These are phyloP conservation scores for Dioszegia crocea DNA, from an alignment of 768 basidiomycete genomes.

Conservation along the genomic window DNA sequence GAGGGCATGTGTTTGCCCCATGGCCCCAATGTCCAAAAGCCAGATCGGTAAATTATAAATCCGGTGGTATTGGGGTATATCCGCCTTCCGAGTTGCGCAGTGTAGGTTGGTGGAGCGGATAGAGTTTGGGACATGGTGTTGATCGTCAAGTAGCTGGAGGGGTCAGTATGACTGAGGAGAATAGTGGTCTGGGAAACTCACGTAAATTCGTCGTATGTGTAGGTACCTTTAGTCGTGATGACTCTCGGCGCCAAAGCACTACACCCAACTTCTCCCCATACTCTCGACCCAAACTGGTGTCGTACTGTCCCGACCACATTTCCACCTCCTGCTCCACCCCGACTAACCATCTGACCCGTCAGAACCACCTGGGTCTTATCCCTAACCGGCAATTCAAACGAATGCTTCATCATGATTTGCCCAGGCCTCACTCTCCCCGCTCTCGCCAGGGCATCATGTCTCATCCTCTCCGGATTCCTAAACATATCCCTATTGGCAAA, in stretches of 20 bases:
- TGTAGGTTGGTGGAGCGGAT: constrained; percentile 45
- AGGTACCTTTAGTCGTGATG: constrained; percentile 38
- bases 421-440: constrained; percentile 30
- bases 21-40: constrained; percentile 46
- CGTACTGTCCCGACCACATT: constrained; percentile 66
- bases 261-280: constrained; percentile 52
- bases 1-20: constrained; percentile 42
- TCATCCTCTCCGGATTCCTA: constrained; percentile 24
- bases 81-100: constrained; percentile 44
- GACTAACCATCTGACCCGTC: constrained; percentile 45
- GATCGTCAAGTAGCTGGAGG: constrained; percentile 30
- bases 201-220: constrained; percentile 41
- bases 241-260: constrained; percentile 40
- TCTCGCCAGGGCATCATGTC: constrained; percentile 33
- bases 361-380: constrained; percentile 42
- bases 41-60: constrained; percentile 30
- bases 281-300: constrained; percentile 70
- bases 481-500: constrained; percentile 38
- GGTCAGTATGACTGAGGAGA: neutral
- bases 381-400: constrained; percentile 50
- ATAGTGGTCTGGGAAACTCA: constrained; percentile 17
- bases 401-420: constrained; percentile 49
- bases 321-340: constrained; percentile 50
- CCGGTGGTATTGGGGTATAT: constrained; percentile 48
- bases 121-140: constrained; percentile 44